Conservation (phyloP, 352 stramenopile genomes). For the Pilasporangium apinafurcum region DNA sequence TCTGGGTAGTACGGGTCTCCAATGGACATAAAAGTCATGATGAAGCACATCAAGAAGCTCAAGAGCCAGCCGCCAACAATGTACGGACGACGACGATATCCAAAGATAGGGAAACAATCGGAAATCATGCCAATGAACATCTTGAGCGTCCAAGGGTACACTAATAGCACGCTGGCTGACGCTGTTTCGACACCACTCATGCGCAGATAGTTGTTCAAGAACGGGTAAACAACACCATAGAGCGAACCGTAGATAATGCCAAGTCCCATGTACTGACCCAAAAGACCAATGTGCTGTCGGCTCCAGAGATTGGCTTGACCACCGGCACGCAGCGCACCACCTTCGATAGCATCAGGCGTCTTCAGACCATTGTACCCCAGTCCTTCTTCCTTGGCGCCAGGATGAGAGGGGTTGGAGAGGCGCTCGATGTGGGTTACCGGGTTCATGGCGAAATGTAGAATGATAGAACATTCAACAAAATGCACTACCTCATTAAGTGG, state of each 20-base stretch:
- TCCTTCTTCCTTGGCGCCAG: no score
- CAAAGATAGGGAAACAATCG: constrained; percentile 20
- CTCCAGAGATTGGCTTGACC: constrained; percentile 11
- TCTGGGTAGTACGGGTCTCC: constrained; percentile 11
- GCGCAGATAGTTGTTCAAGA: constrained; percentile 11
- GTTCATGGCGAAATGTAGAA: no score
- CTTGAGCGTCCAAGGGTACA: constrained; percentile 19
- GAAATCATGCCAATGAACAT: constrained; percentile 24
- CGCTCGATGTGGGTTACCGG: no score
- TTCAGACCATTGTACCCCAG: constrained; percentile 9
- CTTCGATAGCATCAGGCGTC: constrained; percentile 11
- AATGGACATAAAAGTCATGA: constrained; percentile 10
- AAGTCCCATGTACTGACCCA: constrained; percentile 20
- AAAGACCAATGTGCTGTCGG: constrained; percentile 17
- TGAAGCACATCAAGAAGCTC: constrained; percentile 7
- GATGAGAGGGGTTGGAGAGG: no score
- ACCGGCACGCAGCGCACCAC: constrained; percentile 12
- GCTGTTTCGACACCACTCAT: constrained; percentile 8
- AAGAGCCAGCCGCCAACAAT: constrained; percentile 37
- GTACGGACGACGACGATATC: constrained; percentile 19
- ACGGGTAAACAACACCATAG: constrained; percentile 10
- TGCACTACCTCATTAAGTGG: no score
- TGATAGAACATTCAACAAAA: no score
- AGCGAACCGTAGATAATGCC: constrained; percentile 21
- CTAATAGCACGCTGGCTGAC: constrained; percentile 16